Evolutionary conservation across 2,329 filamentous ascomycete species (phyloP).

Genomic region (Tolypocladium paradoxum): DNA sequence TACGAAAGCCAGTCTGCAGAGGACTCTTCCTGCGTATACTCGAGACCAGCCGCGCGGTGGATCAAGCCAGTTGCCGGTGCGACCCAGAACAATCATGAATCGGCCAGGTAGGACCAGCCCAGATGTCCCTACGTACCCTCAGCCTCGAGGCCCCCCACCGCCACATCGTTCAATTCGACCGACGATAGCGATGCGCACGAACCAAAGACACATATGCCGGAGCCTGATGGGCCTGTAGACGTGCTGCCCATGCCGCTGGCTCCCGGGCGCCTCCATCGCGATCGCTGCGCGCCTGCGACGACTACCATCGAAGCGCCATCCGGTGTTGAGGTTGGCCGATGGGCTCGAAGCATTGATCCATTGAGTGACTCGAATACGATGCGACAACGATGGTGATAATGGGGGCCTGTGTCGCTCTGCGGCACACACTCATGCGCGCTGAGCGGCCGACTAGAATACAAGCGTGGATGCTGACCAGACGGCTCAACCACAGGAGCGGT

Average conservation of each 20-base stretch:
- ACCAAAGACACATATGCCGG: too few species aligned
- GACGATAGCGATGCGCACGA: neutral
- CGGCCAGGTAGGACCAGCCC: slow-evolving; percentile 43
- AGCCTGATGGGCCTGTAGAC: neutral
- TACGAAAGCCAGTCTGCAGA: neutral
- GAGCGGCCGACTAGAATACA: neutral
- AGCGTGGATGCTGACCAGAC: slow-evolving; percentile 14
- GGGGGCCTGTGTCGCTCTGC: neutral
- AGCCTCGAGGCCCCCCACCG: slow-evolving; percentile 6
- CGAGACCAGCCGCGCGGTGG: neutral
- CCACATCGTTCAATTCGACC: neutral
- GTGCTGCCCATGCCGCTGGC: neutral
- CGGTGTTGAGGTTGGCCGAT: neutral
- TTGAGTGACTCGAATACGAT: neutral
- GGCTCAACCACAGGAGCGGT: slow-evolving; percentile 36
- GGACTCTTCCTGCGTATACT: neutral
- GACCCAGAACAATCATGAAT: slow-evolving; percentile 37
- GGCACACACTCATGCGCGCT: neutral
- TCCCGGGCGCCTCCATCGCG: neutral
- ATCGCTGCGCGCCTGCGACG: neutral
- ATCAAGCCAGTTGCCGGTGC: neutral
- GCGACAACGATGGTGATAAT: neutral
- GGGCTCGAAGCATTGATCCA: neutral
- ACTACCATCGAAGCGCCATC: neutral
- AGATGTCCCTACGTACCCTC: slow-evolving; percentile 12